Conservation (phyloP, 805 yeast species). For the Barnettozyma salicaria region DNA sequence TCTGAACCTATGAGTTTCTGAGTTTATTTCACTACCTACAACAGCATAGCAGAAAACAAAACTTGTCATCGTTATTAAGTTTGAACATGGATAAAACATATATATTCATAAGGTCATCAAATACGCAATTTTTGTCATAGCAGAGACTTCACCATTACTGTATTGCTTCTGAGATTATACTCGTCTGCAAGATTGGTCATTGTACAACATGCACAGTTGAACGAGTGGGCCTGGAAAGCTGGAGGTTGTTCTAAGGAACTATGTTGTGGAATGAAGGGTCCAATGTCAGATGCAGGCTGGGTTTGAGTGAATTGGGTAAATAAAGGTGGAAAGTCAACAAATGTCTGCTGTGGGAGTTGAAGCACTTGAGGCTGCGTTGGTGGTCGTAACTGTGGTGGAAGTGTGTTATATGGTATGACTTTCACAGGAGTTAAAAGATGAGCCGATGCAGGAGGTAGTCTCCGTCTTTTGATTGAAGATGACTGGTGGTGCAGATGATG, state of each 20-base stretch:
- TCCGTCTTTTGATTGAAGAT: constrained; percentile 1
- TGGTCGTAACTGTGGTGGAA: not conserved
- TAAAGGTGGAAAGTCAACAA: not conserved
- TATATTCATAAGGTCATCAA: too few relatives aligned
- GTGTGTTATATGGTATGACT: not conserved
- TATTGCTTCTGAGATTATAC: not conserved
- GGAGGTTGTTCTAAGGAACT: too few relatives aligned
- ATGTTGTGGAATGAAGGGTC: too few relatives aligned
- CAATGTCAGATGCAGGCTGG: too few relatives aligned
- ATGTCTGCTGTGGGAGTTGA: not conserved
- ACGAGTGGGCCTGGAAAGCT: too few relatives aligned
- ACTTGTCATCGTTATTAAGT: too few relatives aligned
- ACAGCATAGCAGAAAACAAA: too few relatives aligned
- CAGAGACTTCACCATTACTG: constrained; percentile 3
- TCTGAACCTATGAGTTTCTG: too few relatives aligned
- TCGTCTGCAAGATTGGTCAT: constrained; percentile 6
- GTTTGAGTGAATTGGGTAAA: too few relatives aligned
- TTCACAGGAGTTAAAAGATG: constrained; percentile 4
- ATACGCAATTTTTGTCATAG: not conserved
- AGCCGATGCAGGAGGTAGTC: not conserved
- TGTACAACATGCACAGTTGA: constrained; percentile 11
- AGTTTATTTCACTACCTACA: too few relatives aligned
- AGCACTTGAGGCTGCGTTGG: not conserved
- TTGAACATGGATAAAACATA: too few relatives aligned
- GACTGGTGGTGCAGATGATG: not conserved